A percentile compares a stretch with the other conserved stretches of the same genome.
Evolutionary conservation across 2,329 filamentous ascomycete genomes (phyloP).

Genomic region (Cladophialophora bantiana): DNA sequence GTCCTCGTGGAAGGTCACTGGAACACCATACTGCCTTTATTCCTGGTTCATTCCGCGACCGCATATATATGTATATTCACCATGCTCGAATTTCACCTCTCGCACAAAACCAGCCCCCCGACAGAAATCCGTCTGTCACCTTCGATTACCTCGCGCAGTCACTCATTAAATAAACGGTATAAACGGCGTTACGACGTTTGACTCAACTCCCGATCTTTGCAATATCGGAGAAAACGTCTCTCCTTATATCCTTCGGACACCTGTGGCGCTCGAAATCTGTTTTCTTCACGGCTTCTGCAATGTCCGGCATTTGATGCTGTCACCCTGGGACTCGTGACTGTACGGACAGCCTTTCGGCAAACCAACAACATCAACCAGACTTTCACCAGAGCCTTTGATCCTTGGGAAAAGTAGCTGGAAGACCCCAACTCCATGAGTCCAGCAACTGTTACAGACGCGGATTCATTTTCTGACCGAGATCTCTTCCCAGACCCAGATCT

Average conservation of each 20-base stretch:
- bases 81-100: background rate
- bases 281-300: background rate
- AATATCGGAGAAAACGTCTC: background rate
- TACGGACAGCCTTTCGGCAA: background rate
- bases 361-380: background rate
- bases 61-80: conserved; percentile 1
- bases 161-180: background rate
- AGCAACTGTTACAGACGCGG: background rate
- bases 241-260: background rate
- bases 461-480: background rate
- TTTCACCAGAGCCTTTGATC: background rate
- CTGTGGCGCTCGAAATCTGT: background rate
- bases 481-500: background rate
- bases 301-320: background rate
- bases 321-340: background rate
- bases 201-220: background rate
- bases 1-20: background rate
- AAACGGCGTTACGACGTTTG: background rate
- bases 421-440: background rate
- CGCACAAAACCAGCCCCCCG: background rate
- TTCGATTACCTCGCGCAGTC: background rate
- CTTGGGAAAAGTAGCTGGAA: background rate
- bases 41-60: background rate
- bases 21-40: background rate
- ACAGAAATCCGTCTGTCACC: background rate